Percentiles rank a stretch among this genome's conserved stretches.
phyloP scores from a whole-genome alignment of 352 stramenopile species.

The Globisporangium splendens region DNA sequence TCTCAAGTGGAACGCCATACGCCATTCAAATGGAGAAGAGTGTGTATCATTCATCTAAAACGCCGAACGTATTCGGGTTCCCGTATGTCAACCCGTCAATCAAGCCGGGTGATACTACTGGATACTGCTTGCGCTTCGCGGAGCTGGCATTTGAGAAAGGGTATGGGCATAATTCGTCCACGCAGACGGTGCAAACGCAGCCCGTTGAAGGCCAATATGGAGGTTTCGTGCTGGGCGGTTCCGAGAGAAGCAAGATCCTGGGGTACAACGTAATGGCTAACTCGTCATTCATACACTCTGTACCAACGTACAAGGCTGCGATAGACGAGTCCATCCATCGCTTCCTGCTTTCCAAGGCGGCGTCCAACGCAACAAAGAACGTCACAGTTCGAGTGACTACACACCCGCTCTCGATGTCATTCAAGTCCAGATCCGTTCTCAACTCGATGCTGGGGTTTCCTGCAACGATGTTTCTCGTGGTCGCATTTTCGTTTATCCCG shows the following conservation, averaged over 20 bases:
- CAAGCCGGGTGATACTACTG: slow-evolving; percentile 43
- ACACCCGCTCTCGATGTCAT: slow-evolving; percentile 57
- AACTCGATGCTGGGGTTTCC: slow-evolving; percentile 66
- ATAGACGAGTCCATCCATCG: slow-evolving; percentile 58
- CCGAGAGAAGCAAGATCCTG: slow-evolving; percentile 28
- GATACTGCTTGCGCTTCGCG: slow-evolving; percentile 53
- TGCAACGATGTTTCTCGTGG: slow-evolving; percentile 84
- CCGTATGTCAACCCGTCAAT: slow-evolving; percentile 38
- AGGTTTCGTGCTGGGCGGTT: slow-evolving; percentile 45
- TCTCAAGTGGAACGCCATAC: slow-evolving; percentile 24
- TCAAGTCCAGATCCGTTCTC: slow-evolving; percentile 53
- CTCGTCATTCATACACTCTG: slow-evolving; percentile 36
- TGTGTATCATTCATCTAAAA: slow-evolving; percentile 31
- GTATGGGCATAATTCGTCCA: slow-evolving; percentile 28
- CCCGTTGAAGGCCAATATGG: slow-evolving; percentile 45
- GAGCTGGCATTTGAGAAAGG: slow-evolving; percentile 48
- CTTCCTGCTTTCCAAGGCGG: slow-evolving; percentile 25
- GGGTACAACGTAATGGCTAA: slow-evolving; percentile 70
- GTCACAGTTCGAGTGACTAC: slow-evolving; percentile 41
- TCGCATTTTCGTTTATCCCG: slow-evolving; percentile 92
- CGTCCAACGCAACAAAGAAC: slow-evolving; percentile 15
- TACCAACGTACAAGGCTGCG: slow-evolving; percentile 54
- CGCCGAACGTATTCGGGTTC: slow-evolving; percentile 49
- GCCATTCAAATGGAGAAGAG: slow-evolving; percentile 25
- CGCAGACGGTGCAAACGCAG: neutral